Evolutionary conservation across 2,329 filamentous ascomycete genomes (phyloP), one percentile per base, ranked within the genome.

Genomic region (Geosmithia flava): DNA sequence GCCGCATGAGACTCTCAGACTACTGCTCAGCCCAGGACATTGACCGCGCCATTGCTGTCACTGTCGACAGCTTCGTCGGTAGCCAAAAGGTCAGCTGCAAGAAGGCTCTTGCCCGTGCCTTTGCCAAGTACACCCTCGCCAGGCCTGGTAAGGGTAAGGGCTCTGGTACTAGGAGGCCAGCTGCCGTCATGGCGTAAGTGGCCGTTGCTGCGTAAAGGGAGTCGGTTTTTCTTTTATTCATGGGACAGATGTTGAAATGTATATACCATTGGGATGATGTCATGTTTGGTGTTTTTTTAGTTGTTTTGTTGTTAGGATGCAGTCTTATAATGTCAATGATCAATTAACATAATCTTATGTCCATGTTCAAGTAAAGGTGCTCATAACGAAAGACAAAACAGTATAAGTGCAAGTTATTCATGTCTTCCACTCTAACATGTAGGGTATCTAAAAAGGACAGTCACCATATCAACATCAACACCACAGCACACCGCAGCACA

Each of bases 71-170:
- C 49, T 98, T 98, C 60, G 87, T 98, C 42, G 87, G 86, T 52
- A 94, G 87, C 58, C 93, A 98, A 65, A 98, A 98, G 72, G 81
- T 97, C 58, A 95, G 87, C 69, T 93, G 87, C 69, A 98, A 97
- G 77, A 96, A 95, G 74, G 89, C 93, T 16, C 76, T 98, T 43
- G 86, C 89, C 0, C 77, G 93, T 51, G 88, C 93, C 4, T 98
- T 98, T 70, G 89, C 93, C 59, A 98, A 98, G 72, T 98, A 97
- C 62, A 87, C 83, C 1, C 64, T 81, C 46, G 71, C 69, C 7
- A 65, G 75, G 52, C 74, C 75, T 0, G 69, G 70, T n/a, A 52
- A 49, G 3, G 58, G 59, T 45, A 17, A 15, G 7, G 57, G 55
- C 49, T 11, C 11, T 7, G 52, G 53, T 4, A 53, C 54, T n/a